Evolutionary conservation across 1,139 yeast genomes (phyloP).

Genomic region (Pichia sp.): DNA sequence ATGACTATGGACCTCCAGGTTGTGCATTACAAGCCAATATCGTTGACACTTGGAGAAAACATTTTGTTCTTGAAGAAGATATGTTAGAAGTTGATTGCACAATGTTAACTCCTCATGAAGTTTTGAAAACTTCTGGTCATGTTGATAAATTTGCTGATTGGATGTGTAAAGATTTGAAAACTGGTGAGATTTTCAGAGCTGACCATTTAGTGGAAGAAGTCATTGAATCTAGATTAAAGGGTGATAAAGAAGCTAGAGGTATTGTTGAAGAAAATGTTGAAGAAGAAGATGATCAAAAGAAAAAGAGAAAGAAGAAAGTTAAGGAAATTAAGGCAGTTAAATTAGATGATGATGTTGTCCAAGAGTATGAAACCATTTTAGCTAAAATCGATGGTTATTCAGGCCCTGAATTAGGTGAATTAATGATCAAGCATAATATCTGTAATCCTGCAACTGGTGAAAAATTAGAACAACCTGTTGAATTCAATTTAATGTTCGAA

Average conservation of each 20-base stretch:
- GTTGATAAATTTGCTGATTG: conserved; percentile 98
- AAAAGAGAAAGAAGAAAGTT: conserved; percentile 84
- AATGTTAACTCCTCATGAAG: conserved; percentile 96
- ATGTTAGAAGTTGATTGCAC: conserved; percentile 99
- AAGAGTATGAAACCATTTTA: conserved; percentile 76
- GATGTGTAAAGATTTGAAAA: conserved; percentile 95
- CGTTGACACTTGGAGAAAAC: conserved; percentile 94
- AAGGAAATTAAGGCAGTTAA: conserved; percentile 88
- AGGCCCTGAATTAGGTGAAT: conserved; percentile 85
- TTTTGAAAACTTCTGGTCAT: conserved; percentile 96
- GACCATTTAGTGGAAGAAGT: conserved; percentile 98
- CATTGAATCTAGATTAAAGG: conserved; percentile 88
- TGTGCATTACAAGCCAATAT: conserved; percentile 96
- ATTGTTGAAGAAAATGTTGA: conserved; percentile 52
- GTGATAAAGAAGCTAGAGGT: conserved; percentile 95
- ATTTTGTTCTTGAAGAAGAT: conserved; percentile 93
- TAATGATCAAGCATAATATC: conserved; percentile 74
- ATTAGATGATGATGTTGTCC: conserved; percentile 70
- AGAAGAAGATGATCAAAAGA: conserved; percentile 55
- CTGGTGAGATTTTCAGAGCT: conserved; percentile 98
- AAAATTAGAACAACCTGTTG: conserved; percentile 79
- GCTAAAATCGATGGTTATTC: conserved; percentile 95
- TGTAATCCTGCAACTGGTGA: conserved; percentile 90
- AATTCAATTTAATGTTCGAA: conserved; percentile 97
- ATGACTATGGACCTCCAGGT: conserved; percentile 99